A percentile compares a stretch with the other conserved stretches of the same genome.
Evolutionary conservation across 73 alveolate genomes (phyloP).

Genomic region (Tetrahymena malaccensis): DNA sequence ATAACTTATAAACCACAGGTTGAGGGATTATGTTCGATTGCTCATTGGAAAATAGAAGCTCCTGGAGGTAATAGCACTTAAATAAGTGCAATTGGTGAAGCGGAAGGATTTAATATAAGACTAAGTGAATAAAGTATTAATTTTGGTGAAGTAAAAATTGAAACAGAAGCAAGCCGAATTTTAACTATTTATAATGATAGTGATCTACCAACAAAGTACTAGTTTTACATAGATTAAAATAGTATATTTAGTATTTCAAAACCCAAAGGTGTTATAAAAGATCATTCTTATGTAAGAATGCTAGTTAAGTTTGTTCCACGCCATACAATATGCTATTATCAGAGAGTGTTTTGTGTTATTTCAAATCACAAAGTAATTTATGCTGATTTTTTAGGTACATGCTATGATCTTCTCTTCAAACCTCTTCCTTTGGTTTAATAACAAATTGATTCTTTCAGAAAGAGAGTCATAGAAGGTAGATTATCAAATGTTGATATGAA

Average conservation of each 20-base stretch:
- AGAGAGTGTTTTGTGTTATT: conserved; percentile 82
- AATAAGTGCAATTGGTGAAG: conserved; percentile 81
- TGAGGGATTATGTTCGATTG: conserved; percentile 68
- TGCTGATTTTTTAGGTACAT: conserved; percentile 92
- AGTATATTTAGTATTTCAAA: conserved; percentile 76
- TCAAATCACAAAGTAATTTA: conserved; percentile 75
- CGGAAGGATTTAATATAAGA: conserved; percentile 72
- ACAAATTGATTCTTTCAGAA: conserved; percentile 86
- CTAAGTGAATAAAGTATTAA: conserved; percentile 76
- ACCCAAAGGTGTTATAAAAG: conserved; percentile 78
- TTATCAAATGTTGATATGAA: conserved; percentile 47
- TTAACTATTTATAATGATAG: conserved; percentile 87
- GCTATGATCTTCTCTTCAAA: conserved; percentile 85
- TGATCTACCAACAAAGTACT: conserved; percentile 80
- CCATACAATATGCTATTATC: conserved; percentile 81
- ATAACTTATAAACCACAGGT: conserved; percentile 80
- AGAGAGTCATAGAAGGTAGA: conserved; percentile 85
- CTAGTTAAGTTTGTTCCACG: conserved; percentile 85
- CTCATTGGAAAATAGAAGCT: conserved; percentile 72
- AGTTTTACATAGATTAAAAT: conserved; percentile 68
- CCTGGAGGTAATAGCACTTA: conserved; percentile 85
- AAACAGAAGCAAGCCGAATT: conserved; percentile 78
- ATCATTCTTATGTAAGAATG: conserved; percentile 76
- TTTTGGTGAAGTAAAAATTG: conserved; percentile 90
- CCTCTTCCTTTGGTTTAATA: conserved; percentile 90